Evolutionary conservation across 2,329 filamentous ascomycete genomes (phyloP), one percentile per base, ranked within the genome.

Genomic region (Aspergillus sp.): DNA sequence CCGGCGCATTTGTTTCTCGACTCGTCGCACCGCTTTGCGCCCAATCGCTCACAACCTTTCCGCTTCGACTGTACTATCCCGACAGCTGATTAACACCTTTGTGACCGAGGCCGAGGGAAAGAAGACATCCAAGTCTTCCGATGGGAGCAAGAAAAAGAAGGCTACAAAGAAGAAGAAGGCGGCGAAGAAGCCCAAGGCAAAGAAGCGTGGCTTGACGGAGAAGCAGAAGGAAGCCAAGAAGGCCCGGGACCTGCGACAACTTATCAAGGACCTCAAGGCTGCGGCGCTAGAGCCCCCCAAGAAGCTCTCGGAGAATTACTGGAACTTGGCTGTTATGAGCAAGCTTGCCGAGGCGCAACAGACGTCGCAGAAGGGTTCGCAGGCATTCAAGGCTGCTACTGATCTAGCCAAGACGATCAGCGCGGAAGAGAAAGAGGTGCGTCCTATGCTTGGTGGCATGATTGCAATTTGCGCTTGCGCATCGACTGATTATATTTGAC

Each of bases 221-320:
- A 59, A 63, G 47, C 61, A 70, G 43, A 58, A 63, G 36, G 64
- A 67, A 44, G 60, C 61, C 19, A 64, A 67, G 54, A 60, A 62
- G 49, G 63, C 61, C 41, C 56, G 65, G 56, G 53, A 70, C 46
- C 49, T 63, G 50, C 68, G 62, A 46, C 57, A 65, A 10, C 61
- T 61, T 19, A 53, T 71, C 14, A 68, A 65, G 48, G 52, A 65
- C 33, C 65, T 75, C 42, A 73, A 75, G 55, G 53, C 54, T 17
- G 61, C 60, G 35, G 66, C 66, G 6, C 57, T 73, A 32, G 41
- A 56, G n/a, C 57, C 62, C 13, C 75, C 76, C 6, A 74, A 73
- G 55, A 50, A 47, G 33, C 60, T 73, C 13, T 62, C 71, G 6
- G 40, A 49, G 1, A 63, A 52, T 8, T 48, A 58, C 5, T 67